These are phyloP conservation scores for Scedosporium minutisporum DNA, from an alignment of 2,329 filamentous ascomycete genomes.

Conservation along the genomic window DNA sequence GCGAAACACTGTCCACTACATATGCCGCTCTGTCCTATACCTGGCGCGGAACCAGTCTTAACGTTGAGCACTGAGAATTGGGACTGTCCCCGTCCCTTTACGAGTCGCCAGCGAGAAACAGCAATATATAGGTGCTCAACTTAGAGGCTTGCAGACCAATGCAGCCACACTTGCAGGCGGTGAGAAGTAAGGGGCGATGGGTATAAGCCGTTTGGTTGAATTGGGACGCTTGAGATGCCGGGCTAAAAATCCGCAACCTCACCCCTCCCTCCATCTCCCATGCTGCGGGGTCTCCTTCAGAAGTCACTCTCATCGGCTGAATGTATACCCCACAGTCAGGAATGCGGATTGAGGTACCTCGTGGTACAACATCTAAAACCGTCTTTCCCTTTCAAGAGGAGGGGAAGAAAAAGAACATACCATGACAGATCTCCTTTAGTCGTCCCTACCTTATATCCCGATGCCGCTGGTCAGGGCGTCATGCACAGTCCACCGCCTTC, in stretches of 20 bases:
- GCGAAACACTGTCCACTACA: too few species aligned
- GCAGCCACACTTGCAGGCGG: slow-evolving; percentile 3
- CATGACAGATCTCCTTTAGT: not conserved
- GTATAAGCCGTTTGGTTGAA: slow-evolving; percentile 3
- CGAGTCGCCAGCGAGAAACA: not conserved
- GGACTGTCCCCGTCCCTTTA: too few species aligned
- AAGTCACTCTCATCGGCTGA: too few species aligned
- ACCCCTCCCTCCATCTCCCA: not conserved
- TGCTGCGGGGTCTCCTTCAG: too few species aligned
- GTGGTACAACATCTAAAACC: too few species aligned
- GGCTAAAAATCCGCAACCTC: not conserved
- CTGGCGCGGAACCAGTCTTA: too few species aligned
- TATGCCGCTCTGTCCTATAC: too few species aligned
- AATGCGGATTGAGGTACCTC: too few species aligned
- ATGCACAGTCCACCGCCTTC: not conserved
- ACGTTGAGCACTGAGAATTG: too few species aligned
- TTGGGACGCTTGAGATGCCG: not conserved
- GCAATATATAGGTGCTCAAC: not conserved
- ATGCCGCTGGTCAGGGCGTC: not conserved
- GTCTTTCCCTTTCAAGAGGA: too few species aligned
- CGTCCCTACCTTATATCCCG: not conserved
- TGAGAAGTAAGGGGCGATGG: slow-evolving; percentile 2
- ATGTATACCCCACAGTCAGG: too few species aligned
- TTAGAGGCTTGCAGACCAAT: not conserved
- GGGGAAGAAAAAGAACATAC: too few species aligned